Conservation (phyloP, 768 basidiomycete genomes). For the Thelephora aurantiotincta region DNA sequence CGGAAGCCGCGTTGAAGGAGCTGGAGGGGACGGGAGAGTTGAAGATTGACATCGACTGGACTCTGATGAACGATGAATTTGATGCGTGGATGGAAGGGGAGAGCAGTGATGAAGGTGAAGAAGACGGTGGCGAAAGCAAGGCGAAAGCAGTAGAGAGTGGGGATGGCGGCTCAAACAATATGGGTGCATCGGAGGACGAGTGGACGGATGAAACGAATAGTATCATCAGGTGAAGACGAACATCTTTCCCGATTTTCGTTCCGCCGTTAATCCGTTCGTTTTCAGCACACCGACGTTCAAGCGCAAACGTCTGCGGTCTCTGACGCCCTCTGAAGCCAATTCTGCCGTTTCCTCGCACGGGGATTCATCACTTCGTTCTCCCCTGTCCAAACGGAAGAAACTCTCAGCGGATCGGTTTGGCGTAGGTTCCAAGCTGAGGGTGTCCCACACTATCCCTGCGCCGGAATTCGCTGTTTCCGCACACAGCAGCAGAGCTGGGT, state of each 20-base stretch:
- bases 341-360: no score
- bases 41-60: constrained; percentile 61
- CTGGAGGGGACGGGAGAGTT: constrained; percentile 20
- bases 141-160: constrained; percentile 10
- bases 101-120: constrained; percentile 35
- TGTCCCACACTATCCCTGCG: constrained; percentile 24
- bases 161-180: constrained; percentile 28
- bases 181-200: constrained; percentile 37
- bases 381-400: constrained; percentile 72
- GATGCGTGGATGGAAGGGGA: constrained; percentile 77
- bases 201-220: constrained; percentile 36
- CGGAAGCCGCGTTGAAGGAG: constrained; percentile 15
- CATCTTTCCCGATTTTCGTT: background rate
- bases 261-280: no score
- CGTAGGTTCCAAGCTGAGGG: constrained; percentile 48
- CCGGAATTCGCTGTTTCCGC: constrained; percentile 9
- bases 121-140: constrained; percentile 8
- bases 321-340: constrained; percentile 49
- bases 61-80: constrained; percentile 74
- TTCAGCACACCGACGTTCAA: constrained; percentile 30
- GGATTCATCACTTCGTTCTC: constrained; percentile 32
- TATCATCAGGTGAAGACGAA: constrained; percentile 22
- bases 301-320: constrained; percentile 59
- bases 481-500: constrained; percentile 7
- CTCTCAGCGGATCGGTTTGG: constrained; percentile 50